A percentile compares a stretch with the other conserved stretches of the same genome.
phyloP scores from a whole-genome alignment of 768 basidiomycete species.

The Plicaturopsis crispa region DNA sequence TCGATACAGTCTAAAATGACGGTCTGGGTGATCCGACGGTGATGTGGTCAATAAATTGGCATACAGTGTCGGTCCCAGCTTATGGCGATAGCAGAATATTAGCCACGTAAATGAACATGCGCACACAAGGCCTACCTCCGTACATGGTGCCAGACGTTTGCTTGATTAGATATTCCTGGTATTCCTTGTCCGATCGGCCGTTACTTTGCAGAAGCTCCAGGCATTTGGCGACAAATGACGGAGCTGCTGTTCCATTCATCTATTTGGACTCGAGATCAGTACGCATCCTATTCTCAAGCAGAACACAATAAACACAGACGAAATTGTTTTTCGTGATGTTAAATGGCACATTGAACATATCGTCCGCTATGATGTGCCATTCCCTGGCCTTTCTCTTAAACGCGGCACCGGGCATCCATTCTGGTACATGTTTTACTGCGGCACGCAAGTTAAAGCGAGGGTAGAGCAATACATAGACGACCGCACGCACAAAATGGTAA shows the following conservation, averaged over 20 bases:
- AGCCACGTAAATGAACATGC: not conserved
- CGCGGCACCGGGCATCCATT: constrained; percentile 29
- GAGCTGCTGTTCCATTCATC: constrained; percentile 20
- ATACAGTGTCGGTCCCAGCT: constrained; percentile 22
- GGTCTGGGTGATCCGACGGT: not conserved
- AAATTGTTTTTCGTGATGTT: constrained; percentile 27
- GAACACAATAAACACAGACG: constrained; percentile 6
- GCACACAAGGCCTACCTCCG: not conserved
- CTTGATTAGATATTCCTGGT: constrained; percentile 6
- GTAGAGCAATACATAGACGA: constrained; percentile 5
- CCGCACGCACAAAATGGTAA: constrained; percentile 22
- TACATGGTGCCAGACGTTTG: not conserved
- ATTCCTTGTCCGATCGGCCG: constrained; percentile 16
- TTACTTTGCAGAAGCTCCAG: too few relatives aligned
- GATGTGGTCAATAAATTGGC: too few relatives aligned
- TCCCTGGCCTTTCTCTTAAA: constrained; percentile 24
- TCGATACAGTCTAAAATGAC: constrained; percentile 20
- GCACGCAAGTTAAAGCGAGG: not conserved
- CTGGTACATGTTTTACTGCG: constrained; percentile 25
- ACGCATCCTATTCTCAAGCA: too few relatives aligned
- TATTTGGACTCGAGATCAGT: too few relatives aligned
- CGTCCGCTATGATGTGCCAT: constrained; percentile 19
- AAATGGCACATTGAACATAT: constrained; percentile 22
- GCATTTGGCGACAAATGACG: constrained; percentile 27
- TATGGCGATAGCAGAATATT: not conserved